These are phyloP conservation scores for Nicotiana obtusifolia DNA, from an alignment of 257 asterid genomes.

Conservation along the genomic window DNA sequence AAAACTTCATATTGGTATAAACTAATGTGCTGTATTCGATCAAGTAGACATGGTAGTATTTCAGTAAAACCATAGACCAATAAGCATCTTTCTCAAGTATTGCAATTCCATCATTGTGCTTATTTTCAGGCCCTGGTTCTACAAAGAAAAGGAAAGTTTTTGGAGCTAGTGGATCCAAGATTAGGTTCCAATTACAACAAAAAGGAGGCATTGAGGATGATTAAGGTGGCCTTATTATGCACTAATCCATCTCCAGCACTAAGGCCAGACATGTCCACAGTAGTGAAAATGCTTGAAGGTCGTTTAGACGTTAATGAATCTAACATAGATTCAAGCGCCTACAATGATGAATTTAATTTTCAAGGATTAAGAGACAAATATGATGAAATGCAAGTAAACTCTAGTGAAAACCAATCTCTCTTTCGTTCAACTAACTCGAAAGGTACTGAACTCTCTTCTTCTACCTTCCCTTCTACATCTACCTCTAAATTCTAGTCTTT, in stretches of 20 bases:
- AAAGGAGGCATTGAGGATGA: conserved; percentile 43
- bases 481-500: neutral
- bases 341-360: conserved; percentile 34
- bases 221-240: conserved; percentile 46
- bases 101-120: neutral
- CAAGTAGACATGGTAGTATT: neutral
- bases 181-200: conserved; percentile 30
- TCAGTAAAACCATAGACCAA: neutral
- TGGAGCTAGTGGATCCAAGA: conserved; percentile 53
- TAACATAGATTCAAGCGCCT: conserved; percentile 29
- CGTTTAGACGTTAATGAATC: conserved; percentile 24
- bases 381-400: conserved; percentile 23
- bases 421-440: neutral
- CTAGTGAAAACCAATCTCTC: conserved; percentile 14
- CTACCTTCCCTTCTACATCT: conserved; percentile 11
- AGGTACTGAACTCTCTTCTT: conserved; percentile 1
- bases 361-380: conserved; percentile 40
- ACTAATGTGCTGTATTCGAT: neutral
- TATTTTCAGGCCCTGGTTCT: conserved; percentile 48
- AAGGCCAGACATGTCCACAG: conserved; percentile 59
- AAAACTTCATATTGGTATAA: neutral
- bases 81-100: neutral
- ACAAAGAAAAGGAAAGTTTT: conserved; percentile 36
- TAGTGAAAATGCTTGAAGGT: conserved; percentile 55
- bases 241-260: conserved; percentile 62